Base-by-base conservation (phyloP, 768 basidiomycete genomes). In the Exidia glandulosa region DNA sequence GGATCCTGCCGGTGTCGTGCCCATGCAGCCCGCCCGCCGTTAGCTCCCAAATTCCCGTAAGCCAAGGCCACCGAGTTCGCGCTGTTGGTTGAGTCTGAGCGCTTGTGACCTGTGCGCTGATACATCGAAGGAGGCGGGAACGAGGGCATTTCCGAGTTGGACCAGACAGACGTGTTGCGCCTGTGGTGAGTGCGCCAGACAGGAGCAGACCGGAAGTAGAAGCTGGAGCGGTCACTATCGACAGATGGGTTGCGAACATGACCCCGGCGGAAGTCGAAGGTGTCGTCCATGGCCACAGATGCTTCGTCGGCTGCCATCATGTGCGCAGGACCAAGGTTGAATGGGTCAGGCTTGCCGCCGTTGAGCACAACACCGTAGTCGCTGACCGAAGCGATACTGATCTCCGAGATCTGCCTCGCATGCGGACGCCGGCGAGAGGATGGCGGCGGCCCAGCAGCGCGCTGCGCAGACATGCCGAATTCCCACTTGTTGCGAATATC, bases 401-500 rank as follows among this genome's bases (percentile, higher is more conserved):
- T 80, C 13, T 82, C 57, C 0, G 88, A 88, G 36, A 85, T 83
- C 14, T 79, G 80, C 55, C 74, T 76, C 9, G 67, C 66, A 55
- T 85, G 81, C 13, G 50, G 57, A 23, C 36, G 37, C 3, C 41
- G 36, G 36, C 37, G 61, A 52, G 32, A 47, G 3, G 31, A 32
- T 50, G 68, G 71, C 31, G 76, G 71, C 12, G 81, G 79, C 1
- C 85, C 84, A 65, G 87, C 89, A 69, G 87, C 88, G 1, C 79
- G 48, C 73, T 2, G 85, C 82, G 0, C 86, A 80, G 54, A 79
- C 74, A 7, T 75, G 30, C 76, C 76, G 68, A 87, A 90, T 67
- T 90, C 88, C 62, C 90, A 91, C 1, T 84, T 87, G 56, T 87
- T 79, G 32, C 88, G 75, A n/a, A 90, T 80, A 66, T 89, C 88